Base-by-base conservation (phyloP, 257 asterid genomes). In the Verbena officinalis region DNA sequence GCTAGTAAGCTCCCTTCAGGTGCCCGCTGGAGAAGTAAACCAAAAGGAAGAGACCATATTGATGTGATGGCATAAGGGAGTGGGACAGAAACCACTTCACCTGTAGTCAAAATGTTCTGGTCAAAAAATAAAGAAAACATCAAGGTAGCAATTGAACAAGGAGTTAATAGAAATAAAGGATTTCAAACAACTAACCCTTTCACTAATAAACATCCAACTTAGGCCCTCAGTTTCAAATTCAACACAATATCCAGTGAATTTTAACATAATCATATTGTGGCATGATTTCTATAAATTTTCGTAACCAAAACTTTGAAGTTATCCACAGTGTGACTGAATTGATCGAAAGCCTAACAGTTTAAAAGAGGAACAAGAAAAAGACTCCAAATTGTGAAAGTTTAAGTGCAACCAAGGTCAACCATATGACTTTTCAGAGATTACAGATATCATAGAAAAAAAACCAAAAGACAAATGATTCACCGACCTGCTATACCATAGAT, bases 1-100 rank as follows among this genome's bases (percentile, higher is more conserved):
- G 78, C 55, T 45, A 62, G 74, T 34, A 79, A 83, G 73, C 72
- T 88, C 71, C 88, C 89, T 70, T 85, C 96, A 51, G 91, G 77
- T 64, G 84, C 88, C 66, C 75, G 84, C 76, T 89, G 90, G 67
- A 93, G 94, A 70, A 93, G 97, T 72, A 93, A 82, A 61, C 98
- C 98, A 75, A 67, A 84, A 13, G 98, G 96, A 78, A 93, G 95
- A 70, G 98, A 77, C 97, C 97, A 93, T 72, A 93, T 87, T 75
- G 98, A 85, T 68, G 78, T 59, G 51, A 90, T 73, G 62, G 81
- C 75, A 53, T 81, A 86, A 59, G 94, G 81, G 67, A 90, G 94
- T 23, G 98, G 97, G 67, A 90, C 68, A 39, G 94, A 81, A 62
- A 76, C 81, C 67, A 85, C 86, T 81, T 87, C 98, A 79, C 98